Evolutionary conservation across 371 early-diverging fungal genomes (phyloP).

Genomic region (Saksenaea vasiformis): DNA sequence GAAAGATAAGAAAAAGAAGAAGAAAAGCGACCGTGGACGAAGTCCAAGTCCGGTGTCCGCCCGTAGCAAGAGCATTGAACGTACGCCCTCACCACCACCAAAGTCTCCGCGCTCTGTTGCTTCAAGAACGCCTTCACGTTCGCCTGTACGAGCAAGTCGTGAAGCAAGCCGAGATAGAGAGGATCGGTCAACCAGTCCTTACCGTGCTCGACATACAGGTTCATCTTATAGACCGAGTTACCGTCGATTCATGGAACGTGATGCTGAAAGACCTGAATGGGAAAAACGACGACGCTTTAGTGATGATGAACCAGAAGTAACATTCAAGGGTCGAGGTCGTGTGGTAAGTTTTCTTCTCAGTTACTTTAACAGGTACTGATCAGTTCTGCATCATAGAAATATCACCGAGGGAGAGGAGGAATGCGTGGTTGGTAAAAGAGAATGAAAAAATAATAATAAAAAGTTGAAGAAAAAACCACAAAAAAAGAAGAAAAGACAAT

Average conservation of each 20-base stretch:
- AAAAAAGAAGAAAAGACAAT: background rate
- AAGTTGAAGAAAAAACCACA: too few relatives aligned
- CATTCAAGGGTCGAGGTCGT: conserved; percentile 49
- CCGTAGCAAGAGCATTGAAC: conserved; percentile 5
- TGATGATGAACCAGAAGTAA: conserved; percentile 39
- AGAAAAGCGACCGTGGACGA: conserved; percentile 15
- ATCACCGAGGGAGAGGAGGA: conserved; percentile 11
- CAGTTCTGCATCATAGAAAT: conserved; percentile 13
- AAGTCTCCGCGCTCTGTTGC: background rate
- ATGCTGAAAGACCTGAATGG: conserved; percentile 43
- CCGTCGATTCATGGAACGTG: conserved; percentile 20
- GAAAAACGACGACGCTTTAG: conserved; percentile 27
- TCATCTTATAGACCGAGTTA: conserved; percentile 8
- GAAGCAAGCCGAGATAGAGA: conserved; percentile 1
- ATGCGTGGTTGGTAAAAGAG: conserved; percentile 14
- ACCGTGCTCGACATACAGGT: background rate
- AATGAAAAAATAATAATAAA: background rate
- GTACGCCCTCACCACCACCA: conserved; percentile 4
- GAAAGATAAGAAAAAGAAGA: conserved; percentile 29
- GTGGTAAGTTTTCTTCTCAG: conserved; percentile 32
- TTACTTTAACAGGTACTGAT: background rate
- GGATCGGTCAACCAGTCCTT: conserved; percentile 5
- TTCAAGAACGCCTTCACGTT: background rate
- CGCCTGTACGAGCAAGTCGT: background rate
- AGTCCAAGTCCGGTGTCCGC: conserved; percentile 18